Evolutionary conservation across 2,329 filamentous ascomycete species (phyloP).

Genomic region (Pseudonectria foliicola): DNA sequence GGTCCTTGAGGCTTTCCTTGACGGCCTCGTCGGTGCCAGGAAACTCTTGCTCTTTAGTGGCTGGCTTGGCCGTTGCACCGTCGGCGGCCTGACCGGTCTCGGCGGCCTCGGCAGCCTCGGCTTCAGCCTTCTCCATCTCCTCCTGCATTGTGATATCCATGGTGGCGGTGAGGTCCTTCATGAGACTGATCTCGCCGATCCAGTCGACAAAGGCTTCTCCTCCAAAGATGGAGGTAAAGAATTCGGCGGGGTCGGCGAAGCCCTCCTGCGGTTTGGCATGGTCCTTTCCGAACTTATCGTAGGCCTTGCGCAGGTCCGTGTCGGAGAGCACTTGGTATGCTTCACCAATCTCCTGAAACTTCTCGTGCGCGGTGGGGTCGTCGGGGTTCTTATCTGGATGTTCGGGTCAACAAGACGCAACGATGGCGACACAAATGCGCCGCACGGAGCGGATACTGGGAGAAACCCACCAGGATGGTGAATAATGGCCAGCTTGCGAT

Average conservation of each 20-base stretch:
- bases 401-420: conserved; percentile 4
- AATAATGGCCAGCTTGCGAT: conserved; percentile 88
- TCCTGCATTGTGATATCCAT: conserved; percentile 97
- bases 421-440: background rate
- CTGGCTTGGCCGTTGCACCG: conserved; percentile 9
- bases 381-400: conserved; percentile 88
- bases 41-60: conserved; percentile 40
- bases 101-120: conserved; percentile 42
- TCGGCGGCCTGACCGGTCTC: conserved; percentile 44
- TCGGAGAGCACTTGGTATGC: conserved; percentile 80
- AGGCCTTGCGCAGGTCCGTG: conserved; percentile 76
- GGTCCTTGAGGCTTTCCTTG: conserved; percentile 45
- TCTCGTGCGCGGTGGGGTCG: conserved; percentile 86
- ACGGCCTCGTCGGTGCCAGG: conserved; percentile 51
- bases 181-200: conserved; percentile 96
- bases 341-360: conserved; percentile 82
- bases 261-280: conserved; percentile 83
- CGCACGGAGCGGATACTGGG: conserved; percentile 1
- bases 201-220: conserved; percentile 93
- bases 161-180: conserved; percentile 95
- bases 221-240: conserved; percentile 97
- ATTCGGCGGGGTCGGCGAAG: conserved; percentile 93
- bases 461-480: conserved; percentile 68
- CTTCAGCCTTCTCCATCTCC: conserved; percentile 54
- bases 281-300: conserved; percentile 97